Base-by-base conservation (phyloP, 768 basidiomycete species). In the Phylloporus rhodoxanthus region DNA sequence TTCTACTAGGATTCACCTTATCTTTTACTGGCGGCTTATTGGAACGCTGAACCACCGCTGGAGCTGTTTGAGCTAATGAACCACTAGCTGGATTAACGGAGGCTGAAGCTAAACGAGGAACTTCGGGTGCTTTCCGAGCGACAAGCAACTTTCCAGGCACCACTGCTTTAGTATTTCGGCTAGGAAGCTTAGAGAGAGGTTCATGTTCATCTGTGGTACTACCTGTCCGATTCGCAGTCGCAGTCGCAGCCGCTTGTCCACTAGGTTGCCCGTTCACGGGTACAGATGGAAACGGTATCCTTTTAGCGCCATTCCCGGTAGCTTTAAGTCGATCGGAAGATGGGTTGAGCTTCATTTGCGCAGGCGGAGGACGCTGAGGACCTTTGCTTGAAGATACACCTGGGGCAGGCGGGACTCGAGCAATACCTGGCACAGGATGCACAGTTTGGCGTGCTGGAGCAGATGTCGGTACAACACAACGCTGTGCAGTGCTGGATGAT, bases 241-340 rank as follows among this genome's bases (percentile, higher is more conserved):
- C 19, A 46, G 30, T 44, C 5, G 28, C 15, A 17, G 50, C 7
- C 6, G n/a, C 40, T 47, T 41, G 55, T 36, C 46, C 53, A 33
- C 38, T 20, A 25, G 47, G 4, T 4, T 39, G 45, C 9, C 25
- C 51, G 13, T 30, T 43, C 30, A 30, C 46, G 5, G 54, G 49
- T 13, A 39, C 46, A 14, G 61, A 8, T 17, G 64, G 66, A 45
- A 69, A 62, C 8, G 66, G 66, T 45, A 68, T 46, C 44, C 66
- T 68, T 48, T 67, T 57, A 8, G 66, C 68, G 23, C 68, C 67
- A 37, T 61, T 61, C 4, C 65, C 62, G 1, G 63, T 56, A 9
- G 54, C 47, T 34, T 63, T 67, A 43, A 65, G 52, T 19, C 57
- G 62, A 42, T 62, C 57, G 1, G 48, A 48, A 46, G 58, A 50